Evolutionary conservation across 1,139 yeast genomes (phyloP).

Genomic region (Candida gigantensis): DNA sequence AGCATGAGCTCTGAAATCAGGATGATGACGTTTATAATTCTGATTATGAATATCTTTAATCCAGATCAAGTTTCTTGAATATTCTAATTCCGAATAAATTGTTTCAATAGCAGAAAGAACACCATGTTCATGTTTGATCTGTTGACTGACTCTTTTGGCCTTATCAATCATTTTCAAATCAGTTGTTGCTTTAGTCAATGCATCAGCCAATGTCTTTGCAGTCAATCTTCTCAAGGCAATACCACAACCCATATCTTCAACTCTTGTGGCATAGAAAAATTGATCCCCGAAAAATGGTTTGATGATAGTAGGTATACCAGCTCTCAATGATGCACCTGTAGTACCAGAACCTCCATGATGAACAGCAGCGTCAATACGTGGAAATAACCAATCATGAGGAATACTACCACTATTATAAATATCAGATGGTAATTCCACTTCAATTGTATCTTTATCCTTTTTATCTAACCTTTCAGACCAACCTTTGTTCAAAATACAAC

Average conservation of each 20-base stretch:
- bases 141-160: conserved; percentile 62
- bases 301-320: conserved; percentile 85
- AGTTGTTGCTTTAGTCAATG: conserved; percentile 66
- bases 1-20: conserved; percentile 19
- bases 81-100: conserved; percentile 77
- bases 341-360: conserved; percentile 99
- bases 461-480: conserved; percentile 78
- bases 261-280: conserved; percentile 82
- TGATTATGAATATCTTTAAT: conserved; percentile 31
- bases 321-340: conserved; percentile 85
- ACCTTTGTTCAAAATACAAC: conserved; percentile 88
- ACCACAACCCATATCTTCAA: conserved; percentile 92
- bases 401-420: conserved; percentile 69
- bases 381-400: conserved; percentile 95
- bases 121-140: conserved; percentile 73
- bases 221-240: conserved; percentile 68
- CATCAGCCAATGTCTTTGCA: conserved; percentile 60
- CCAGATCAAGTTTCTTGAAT: conserved; percentile 53
- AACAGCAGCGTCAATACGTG: conserved; percentile 87
- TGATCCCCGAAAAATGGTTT: conserved; percentile 98
- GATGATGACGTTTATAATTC: conserved; percentile 22
- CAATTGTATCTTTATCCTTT: conserved; percentile 28
- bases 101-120: conserved; percentile 73
- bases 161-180: conserved; percentile 65
- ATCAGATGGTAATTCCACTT: conserved; percentile 65